These are phyloP conservation scores for Xylaria acuta DNA, from an alignment of 495 filamentous ascomycete genomes.

Conservation along the genomic window DNA sequence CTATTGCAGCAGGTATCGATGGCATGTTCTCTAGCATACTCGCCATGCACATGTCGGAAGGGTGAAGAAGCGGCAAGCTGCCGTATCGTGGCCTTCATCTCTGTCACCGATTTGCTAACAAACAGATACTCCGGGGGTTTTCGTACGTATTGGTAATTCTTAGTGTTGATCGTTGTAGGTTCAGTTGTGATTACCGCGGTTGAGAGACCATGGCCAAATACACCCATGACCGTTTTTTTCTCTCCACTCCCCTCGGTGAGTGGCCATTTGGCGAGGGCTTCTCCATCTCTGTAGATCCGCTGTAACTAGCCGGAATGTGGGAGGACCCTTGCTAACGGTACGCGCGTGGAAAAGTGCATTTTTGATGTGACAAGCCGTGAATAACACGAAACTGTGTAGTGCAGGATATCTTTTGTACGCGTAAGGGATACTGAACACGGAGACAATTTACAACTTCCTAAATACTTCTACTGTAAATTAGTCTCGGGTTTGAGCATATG, in stretches of 20 bases:
- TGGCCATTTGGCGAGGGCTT: slow-evolving; percentile 2
- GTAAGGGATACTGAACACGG: not conserved
- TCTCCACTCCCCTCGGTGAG: slow-evolving; percentile 20
- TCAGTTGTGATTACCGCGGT: not conserved
- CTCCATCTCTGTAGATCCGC: slow-evolving; percentile 19
- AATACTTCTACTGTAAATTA: not conserved
- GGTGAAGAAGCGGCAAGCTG: slow-evolving; percentile 16
- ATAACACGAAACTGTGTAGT: slow-evolving; percentile 3
- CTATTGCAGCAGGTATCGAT: not conserved
- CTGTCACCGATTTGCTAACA: slow-evolving; percentile 6
- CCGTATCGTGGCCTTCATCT: slow-evolving; percentile 20
- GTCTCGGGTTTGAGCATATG: slow-evolving; percentile 1
- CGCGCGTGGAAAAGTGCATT: slow-evolving; percentile 13
- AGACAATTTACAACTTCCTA: not conserved
- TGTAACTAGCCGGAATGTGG: slow-evolving; percentile 24
- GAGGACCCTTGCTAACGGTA: slow-evolving; percentile 14
- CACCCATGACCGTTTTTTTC: not conserved
- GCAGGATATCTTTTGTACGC: not conserved
- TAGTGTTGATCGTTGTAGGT: slow-evolving; percentile 10
- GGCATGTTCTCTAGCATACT: slow-evolving; percentile 14
- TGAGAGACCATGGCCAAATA: not conserved
- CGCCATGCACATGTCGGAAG: slow-evolving; percentile 26
- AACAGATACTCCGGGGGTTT: not conserved
- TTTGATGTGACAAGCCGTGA: slow-evolving; percentile 3
- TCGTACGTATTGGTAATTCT: slow-evolving; percentile 1